Percentiles rank a stretch among this genome's conserved stretches.
Conservation (phyloP, 805 yeast species). For the Hanseniaspora occidentalis region DNA sequence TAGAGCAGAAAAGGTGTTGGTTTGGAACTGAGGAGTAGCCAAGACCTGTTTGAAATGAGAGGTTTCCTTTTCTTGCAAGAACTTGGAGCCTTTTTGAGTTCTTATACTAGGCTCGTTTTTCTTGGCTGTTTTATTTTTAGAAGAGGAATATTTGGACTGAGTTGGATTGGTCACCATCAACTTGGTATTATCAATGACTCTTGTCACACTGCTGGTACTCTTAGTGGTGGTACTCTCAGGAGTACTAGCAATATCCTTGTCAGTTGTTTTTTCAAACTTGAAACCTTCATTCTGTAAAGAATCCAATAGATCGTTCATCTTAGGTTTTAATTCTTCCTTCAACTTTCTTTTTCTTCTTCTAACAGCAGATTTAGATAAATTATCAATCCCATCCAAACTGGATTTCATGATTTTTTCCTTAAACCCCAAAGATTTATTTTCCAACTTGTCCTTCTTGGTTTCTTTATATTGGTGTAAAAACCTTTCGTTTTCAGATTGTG, state of each 20-base stretch:
- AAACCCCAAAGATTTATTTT: constrained; percentile 9
- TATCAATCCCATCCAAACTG: constrained; percentile 21
- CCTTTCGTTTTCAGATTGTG: constrained; percentile 30
- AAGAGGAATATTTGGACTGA: too few species aligned
- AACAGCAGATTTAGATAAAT: constrained; percentile 52
- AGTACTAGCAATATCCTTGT: constrained; percentile 11
- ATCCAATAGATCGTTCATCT: constrained; percentile 48
- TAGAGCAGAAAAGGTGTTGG: constrained; percentile 52
- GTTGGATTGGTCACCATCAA: constrained; percentile 7
- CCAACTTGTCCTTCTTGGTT: constrained; percentile 36
- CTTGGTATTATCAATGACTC: constrained; percentile 2
- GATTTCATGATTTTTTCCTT: constrained; percentile 11
- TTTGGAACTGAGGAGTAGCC: constrained; percentile 32
- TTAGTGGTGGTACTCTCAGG: constrained; percentile 7
- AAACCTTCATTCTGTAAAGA: constrained; percentile 31
- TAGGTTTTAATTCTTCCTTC: constrained; percentile 53
- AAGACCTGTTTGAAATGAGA: constrained; percentile 46
- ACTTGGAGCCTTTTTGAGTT: constrained; percentile 40
- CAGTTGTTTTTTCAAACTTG: constrained; percentile 7
- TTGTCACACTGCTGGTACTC: constrained; percentile 4
- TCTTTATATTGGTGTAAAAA: constrained; percentile 40
- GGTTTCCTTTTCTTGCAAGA: constrained; percentile 45
- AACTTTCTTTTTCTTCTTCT: constrained; percentile 53
- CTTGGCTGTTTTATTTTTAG: constrained; percentile 11
- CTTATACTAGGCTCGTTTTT: constrained; percentile 41